Conservation (phyloP, 208 protist species). For the Acanthamoeba castellanii region DNA sequence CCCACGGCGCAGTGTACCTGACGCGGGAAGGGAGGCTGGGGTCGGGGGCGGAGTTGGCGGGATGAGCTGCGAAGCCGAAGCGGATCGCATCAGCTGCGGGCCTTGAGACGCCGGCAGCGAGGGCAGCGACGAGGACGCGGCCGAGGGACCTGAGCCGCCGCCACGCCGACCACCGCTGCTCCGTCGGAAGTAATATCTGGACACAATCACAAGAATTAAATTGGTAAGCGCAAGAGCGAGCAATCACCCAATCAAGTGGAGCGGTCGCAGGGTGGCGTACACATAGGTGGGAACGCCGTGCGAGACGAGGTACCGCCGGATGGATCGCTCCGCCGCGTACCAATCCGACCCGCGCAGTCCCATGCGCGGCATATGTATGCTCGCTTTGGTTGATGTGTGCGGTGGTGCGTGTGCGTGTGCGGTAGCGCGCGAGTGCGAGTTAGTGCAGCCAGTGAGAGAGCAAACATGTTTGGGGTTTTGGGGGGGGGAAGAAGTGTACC, state of each 20-base stretch:
- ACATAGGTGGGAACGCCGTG: slow-evolving; percentile 46
- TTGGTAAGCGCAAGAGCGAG: not conserved
- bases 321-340: slow-evolving; percentile 30
- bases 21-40: not conserved
- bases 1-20: not conserved
- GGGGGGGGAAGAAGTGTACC: not conserved
- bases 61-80: slow-evolving; percentile 7
- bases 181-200: slow-evolving; percentile 25
- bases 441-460: not conserved
- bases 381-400: not conserved
- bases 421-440: not conserved
- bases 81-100: not conserved
- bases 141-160: not conserved
- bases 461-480: not conserved
- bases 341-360: slow-evolving; percentile 15
- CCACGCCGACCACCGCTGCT: not conserved
- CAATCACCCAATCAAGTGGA: too few species aligned
- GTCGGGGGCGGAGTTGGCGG: not conserved
- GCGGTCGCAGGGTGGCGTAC: too few species aligned
- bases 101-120: not conserved
- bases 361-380: slow-evolving; percentile 49
- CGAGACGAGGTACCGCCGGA: not conserved
- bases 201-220: not conserved
- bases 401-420: not conserved
- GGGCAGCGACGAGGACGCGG: not conserved